Evolutionary conservation across 768 basidiomycete genomes (phyloP), one percentile per base, ranked within the genome.

Genomic region (Psilocybe sp.): DNA sequence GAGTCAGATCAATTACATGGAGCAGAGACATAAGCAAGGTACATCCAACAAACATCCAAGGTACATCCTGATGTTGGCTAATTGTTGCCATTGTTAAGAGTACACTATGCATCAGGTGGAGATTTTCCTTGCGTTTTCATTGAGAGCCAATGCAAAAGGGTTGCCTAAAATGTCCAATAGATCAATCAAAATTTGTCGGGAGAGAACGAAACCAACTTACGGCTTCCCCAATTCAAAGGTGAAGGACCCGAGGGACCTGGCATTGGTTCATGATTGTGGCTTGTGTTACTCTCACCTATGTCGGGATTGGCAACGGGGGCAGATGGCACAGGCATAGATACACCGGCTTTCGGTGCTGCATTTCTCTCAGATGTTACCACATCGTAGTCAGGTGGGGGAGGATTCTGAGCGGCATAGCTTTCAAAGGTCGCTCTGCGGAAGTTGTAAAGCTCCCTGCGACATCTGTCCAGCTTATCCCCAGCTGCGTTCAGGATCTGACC

Each of bases 361-460:
- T 51, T 41, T 10, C 53, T 35, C 6, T n/a, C 41, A 12, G 34
- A 42, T 13, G 56, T 47, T 14, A 58, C 50, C 16, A 51, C 50
- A 39, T 63, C 60, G 48, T 72, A 72, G 37, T 59, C 63, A 28
- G 67, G 68, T 15, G 67, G 69, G 16, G 64, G 61, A 7, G 60
- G 63, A 15, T 60, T 40, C 20, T 60, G 55, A 6, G 65, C 60
- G 34, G 59, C 63, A 34, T 68, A 59, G 42, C 64, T 64, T 49
- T 67, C 61, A 47, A 76, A 74, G 0, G 67, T 65, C 16, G 68
- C 64, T 33, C 64, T 45, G 38, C 73, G 61, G 47, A 67, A 68
- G 23, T 60, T 46, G 40, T 62, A 57, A 12, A 74, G 55, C 39
- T 66, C 68, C 35, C 47, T 52, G 35, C 67, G 60, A 20, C 59